A percentile compares a stretch with the other conserved stretches of the same genome.
These are phyloP conservation scores for Suillus americanus DNA, from an alignment of 768 basidiomycete species.

Conservation along the genomic window DNA sequence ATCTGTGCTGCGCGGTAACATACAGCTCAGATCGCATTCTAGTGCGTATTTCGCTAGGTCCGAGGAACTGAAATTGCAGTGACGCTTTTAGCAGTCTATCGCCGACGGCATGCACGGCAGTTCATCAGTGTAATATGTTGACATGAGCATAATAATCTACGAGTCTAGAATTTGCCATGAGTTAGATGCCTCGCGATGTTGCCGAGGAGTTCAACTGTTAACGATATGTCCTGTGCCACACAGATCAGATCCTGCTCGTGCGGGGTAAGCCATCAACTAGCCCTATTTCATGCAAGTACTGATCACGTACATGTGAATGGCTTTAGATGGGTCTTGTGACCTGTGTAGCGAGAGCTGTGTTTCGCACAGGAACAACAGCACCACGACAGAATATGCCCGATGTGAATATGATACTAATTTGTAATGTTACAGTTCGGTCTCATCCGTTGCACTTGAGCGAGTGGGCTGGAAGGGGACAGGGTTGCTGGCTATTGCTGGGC, in stretches of 20 bases:
- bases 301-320: background rate
- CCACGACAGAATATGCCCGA: constrained; percentile 1
- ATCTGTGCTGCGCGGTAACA: background rate
- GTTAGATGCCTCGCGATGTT: background rate
- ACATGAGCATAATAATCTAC: background rate
- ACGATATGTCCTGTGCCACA: background rate
- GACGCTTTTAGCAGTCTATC: background rate
- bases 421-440: background rate
- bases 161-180: background rate
- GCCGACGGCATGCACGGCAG: background rate
- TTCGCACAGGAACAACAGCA: background rate
- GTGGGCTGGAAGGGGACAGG: background rate
- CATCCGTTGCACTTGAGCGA: background rate
- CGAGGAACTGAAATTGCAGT: background rate
- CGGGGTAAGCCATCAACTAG: background rate
- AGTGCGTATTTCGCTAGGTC: background rate
- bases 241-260: background rate
- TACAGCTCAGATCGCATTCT: background rate
- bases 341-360: background rate
- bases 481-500: background rate
- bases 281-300: background rate
- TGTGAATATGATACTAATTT: background rate
- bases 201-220: background rate
- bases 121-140: background rate
- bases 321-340: background rate